Base-by-base conservation (phyloP, 345 rosid species). In the Mercurialis annua region DNA sequence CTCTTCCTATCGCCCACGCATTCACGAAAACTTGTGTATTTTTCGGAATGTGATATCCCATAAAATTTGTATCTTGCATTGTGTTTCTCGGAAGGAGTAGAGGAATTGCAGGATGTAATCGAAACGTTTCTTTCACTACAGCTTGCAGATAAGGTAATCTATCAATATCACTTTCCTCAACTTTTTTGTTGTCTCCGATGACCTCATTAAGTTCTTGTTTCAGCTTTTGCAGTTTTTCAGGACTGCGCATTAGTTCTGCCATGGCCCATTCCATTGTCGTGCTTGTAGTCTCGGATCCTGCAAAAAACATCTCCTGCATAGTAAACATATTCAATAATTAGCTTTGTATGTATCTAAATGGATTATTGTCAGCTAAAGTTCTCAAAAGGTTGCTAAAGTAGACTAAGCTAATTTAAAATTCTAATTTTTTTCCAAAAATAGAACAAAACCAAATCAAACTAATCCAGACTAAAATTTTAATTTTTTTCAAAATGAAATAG, bases 221-320 rank as follows among this genome's bases (percentile, higher is more conserved):
- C 20, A 40, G 42, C 43, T 18, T 57, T 17, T 7, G 18, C 61
- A 57, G 16, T 31, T 38, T 31, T 0, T 57, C 24, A 0, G 71
- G 74, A 17, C 65, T 44, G n/a, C 31, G 71, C 15, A 76, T 65
- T 1, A 76, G 72, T 43, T 76, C 75, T 10, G 72, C 58, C 65
- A 76, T 49, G 2, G 65, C 73, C 74, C 73, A 71, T 56, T 67
- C 70, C 1, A 71, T 18, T 12, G 69, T 67, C 58, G 54, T 71
- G 61, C 69, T 67, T 10, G 52, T 66, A 6, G 80, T 71, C 31
- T 76, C 76, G 5, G 73, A 34, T 2, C 73, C 73, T 17, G 58
- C 72, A 27, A 62, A 15, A n/a, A 76, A 76, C 43, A 76, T 54
- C 62, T 71, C 75, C 69, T 71, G 21, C 30, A 59, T 10, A 10